Base-by-base conservation (phyloP, 352 stramenopile species). In the Phytophthora tentaculata region DNA sequence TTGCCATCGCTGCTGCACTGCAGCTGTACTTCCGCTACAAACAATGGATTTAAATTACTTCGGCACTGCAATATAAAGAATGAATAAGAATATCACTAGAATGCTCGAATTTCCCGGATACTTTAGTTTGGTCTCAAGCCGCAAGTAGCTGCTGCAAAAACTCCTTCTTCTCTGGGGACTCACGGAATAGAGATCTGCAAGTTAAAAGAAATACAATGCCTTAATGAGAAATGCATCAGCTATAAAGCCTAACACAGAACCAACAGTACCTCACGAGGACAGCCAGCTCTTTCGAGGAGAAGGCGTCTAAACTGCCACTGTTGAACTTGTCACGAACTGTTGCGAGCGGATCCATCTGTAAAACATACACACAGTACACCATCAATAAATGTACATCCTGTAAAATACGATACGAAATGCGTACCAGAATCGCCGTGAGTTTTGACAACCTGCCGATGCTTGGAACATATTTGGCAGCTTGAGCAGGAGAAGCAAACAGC, bases 1-100 rank as follows among this genome's bases (percentile, higher is more conserved):
- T 94, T 17, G 64, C 75, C 37, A 93, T 94, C 50, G 86, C 80
- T 10, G 77, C 81, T 10, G 77, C 68, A 9, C 59, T 94, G 44
- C 86, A 92, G 67, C 67, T 94, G 24, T 95, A 94, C 73, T 94
- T 95, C 41, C 80, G 88, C 35, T 85, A 92, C 71, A 93, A 93
- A 56, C 81, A 91, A 70, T 95, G 86, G 86, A 93, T 95, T 26
- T 94, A 50, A 86, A 19, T 6, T 50, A n/a, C 22, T 37, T 32
- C 5, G 14, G 19, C 26, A 32, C 23, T 50, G 22, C 44, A 28
- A 9, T 17, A 23, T 50, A 23, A 50, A 28, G 14, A 23, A 50
- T 24, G 10, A 26, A 56, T 44, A 2, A 14, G 24, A 26, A 41
- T 43, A n/a, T 1, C 45, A 47, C 17, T 52, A 54, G 41, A 56